Conservation (phyloP, 1,139 yeast genomes). For the Suhomyces taliae region DNA sequence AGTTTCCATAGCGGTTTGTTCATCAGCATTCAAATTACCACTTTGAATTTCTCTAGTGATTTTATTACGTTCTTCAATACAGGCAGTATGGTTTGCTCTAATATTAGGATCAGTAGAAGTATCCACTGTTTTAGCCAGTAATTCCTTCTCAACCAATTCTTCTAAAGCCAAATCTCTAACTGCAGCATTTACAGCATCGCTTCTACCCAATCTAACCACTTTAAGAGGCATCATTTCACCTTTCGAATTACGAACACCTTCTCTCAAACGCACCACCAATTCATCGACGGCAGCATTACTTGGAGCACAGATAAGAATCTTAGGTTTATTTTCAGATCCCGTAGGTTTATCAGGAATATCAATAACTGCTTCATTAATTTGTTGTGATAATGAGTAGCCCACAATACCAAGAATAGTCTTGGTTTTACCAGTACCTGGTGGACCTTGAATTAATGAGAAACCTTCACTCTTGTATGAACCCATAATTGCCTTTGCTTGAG, state of each 20-base stretch:
- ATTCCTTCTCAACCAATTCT: conserved; percentile 73
- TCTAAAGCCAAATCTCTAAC: conserved; percentile 85
- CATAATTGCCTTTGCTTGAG: conserved; percentile 87
- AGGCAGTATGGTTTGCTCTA: conserved; percentile 52
- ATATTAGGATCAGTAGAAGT: conserved; percentile 45
- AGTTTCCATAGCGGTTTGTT: conserved; percentile 46
- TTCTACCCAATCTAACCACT: conserved; percentile 86
- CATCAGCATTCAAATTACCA: conserved; percentile 35
- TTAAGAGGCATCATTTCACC: conserved; percentile 65
- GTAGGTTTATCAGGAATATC: conserved; percentile 24
- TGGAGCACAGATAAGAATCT: conserved; percentile 90
- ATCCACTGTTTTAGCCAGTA: conserved; percentile 44
- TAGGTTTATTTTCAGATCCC: conserved; percentile 22
- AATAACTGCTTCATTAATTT: conserved; percentile 29
- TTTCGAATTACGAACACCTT: conserved; percentile 60
- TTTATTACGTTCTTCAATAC: conserved; percentile 51
- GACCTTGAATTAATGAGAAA: conserved; percentile 92
- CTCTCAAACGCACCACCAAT: conserved; percentile 78
- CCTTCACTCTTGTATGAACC: conserved; percentile 71
- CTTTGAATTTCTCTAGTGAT: conserved; percentile 41
- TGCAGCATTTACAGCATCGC: conserved; percentile 82
- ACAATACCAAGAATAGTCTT: conserved; percentile 92
- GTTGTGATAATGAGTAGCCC: conserved; percentile 62
- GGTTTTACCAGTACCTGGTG: conserved; percentile 98
- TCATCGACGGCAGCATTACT: conserved; percentile 99